A percentile compares a stretch with the other conserved stretches of the same genome.
phyloP scores from a whole-genome alignment of 2,329 filamentous ascomycete genomes.

The Aspergillus sp. region DNA sequence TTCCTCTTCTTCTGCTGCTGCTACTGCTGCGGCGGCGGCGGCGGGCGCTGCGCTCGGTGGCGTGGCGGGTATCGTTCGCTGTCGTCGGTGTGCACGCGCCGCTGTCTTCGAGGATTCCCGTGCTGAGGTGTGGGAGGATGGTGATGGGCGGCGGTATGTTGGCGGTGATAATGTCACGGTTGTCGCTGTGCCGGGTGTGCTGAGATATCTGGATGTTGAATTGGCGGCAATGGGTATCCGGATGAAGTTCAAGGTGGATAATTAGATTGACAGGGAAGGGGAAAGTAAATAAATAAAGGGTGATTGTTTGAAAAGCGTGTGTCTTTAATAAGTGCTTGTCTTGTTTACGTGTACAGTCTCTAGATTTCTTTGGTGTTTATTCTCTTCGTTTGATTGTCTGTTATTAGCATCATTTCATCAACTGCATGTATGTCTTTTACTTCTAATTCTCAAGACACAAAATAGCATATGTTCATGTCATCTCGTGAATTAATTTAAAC shows the following conservation, averaged over 20 bases:
- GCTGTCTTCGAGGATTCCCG: conserved; percentile 57
- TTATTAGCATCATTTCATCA: neutral
- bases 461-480: conserved; percentile 7
- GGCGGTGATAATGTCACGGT: conserved; percentile 86
- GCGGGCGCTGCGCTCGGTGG: conserved; percentile 43
- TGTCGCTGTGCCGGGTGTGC: conserved; percentile 83
- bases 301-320: conserved; percentile 8
- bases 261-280: conserved; percentile 15
- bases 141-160: conserved; percentile 70
- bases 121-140: conserved; percentile 79
- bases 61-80: conserved; percentile 57
- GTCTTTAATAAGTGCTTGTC: neutral
- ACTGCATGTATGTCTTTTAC: too few relatives aligned
- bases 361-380: neutral
- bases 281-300: too few relatives aligned
- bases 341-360: too few relatives aligned
- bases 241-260: conserved; percentile 76
- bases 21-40: conserved; percentile 23
- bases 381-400: neutral
- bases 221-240: conserved; percentile 92
- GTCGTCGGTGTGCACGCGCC: conserved; percentile 66
- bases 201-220: conserved; percentile 91
- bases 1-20: conserved; percentile 20
- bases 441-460: neutral
- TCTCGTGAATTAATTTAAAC: conserved; percentile 6